Conservation (phyloP, 2,329 filamentous ascomycete species). For the Laburnicola sp. region DNA sequence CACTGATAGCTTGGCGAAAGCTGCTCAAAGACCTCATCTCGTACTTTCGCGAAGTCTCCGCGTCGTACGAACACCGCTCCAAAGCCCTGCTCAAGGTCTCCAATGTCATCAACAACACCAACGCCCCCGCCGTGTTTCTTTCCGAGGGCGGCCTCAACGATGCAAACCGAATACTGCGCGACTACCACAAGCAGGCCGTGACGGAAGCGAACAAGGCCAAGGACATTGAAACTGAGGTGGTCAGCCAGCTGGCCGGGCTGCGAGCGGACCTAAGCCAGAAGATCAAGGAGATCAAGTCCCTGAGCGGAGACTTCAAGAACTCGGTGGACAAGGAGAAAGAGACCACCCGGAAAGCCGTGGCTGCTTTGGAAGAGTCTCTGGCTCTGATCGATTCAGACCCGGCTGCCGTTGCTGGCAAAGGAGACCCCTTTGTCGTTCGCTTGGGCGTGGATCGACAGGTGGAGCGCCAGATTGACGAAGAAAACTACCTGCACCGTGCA, state of each 20-base stretch:
- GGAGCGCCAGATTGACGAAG: conserved; percentile 90
- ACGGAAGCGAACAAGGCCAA: conserved; percentile 82
- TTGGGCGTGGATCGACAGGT: conserved; percentile 86
- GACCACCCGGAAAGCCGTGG: conserved; percentile 74
- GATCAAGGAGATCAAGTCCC: conserved; percentile 95
- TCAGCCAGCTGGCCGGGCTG: conserved; percentile 81
- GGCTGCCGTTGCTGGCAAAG: conserved; percentile 75
- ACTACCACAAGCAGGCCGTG: conserved; percentile 80
- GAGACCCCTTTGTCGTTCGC: conserved; percentile 87
- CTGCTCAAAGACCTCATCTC: conserved; percentile 90
- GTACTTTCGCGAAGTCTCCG: conserved; percentile 91
- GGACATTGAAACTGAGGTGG: conserved; percentile 90
- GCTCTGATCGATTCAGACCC: conserved; percentile 79
- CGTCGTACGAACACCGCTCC: conserved; percentile 80
- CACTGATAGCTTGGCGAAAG: conserved; percentile 83
- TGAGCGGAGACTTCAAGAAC: conserved; percentile 96
- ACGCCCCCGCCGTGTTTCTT: conserved; percentile 75
- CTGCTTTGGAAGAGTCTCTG: conserved; percentile 77
- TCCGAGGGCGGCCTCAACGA: conserved; percentile 83
- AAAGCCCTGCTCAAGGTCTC: conserved; percentile 83
- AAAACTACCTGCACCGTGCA: conserved; percentile 94
- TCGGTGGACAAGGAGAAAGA: conserved; percentile 95
- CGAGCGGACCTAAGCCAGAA: conserved; percentile 90
- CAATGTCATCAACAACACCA: conserved; percentile 79
- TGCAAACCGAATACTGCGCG: conserved; percentile 76